Conservation (phyloP, 495 filamentous ascomycete genomes). For the Geoglossum glabrum region DNA sequence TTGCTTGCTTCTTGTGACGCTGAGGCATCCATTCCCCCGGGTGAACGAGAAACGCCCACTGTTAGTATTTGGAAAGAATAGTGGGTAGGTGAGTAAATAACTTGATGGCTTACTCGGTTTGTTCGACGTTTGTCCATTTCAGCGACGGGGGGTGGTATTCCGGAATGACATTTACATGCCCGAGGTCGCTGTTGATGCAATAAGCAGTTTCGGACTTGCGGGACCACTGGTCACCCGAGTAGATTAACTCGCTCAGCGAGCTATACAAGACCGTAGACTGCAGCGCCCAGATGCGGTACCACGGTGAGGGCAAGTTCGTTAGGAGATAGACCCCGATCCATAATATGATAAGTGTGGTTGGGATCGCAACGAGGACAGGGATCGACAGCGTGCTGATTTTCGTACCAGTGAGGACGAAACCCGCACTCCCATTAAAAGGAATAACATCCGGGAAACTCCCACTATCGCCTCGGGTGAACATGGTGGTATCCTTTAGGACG, state of each 20-base stretch:
- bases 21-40: too few relatives aligned
- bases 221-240: too few relatives aligned
- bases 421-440: conserved; percentile 9
- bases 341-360: conserved; percentile 12
- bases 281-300: not conserved
- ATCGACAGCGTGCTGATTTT: conserved; percentile 18
- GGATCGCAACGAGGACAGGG: conserved; percentile 15
- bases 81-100: too few relatives aligned
- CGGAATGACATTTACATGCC: too few relatives aligned
- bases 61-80: too few relatives aligned
- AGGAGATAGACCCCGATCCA: not conserved
- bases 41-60: too few relatives aligned
- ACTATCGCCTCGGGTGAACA: conserved; percentile 7
- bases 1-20: too few relatives aligned
- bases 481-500: conserved; percentile 15
- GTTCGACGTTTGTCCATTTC: too few relatives aligned
- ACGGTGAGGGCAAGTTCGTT: not conserved
- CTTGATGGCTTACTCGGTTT: too few relatives aligned
- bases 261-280: not conserved
- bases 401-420: conserved; percentile 20
- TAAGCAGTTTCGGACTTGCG: too few relatives aligned
- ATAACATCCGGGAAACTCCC: conserved; percentile 8
- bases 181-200: too few relatives aligned
- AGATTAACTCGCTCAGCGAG: not conserved
- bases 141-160: too few relatives aligned